Conservation (phyloP, 768 basidiomycete genomes). For the Auricularia sp. region DNA sequence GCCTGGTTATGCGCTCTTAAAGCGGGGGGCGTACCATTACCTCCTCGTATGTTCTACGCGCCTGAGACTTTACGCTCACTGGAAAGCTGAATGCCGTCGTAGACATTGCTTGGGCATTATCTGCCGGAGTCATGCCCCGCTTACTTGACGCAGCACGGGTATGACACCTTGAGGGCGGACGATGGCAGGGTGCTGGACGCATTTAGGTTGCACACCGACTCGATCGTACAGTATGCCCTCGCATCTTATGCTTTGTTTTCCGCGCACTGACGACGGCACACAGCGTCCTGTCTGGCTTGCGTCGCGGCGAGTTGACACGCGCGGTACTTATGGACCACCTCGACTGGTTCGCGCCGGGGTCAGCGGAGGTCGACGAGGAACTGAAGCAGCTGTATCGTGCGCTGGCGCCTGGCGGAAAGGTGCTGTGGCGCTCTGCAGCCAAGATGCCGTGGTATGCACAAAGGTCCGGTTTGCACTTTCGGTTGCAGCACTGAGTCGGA, state of each 20-base stretch:
- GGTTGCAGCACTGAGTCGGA: neutral
- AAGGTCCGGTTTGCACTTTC: constrained; percentile 19
- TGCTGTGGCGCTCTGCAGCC: constrained; percentile 58
- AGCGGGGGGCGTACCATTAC: constrained; percentile 57
- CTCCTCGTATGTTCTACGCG: constrained; percentile 27
- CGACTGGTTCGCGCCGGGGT: constrained; percentile 45
- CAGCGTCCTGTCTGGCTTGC: constrained; percentile 37
- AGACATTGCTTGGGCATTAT: constrained; percentile 39
- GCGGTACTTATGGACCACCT: constrained; percentile 66
- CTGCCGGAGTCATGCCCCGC: constrained; percentile 48
- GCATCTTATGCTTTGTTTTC: neutral
- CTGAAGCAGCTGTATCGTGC: constrained; percentile 45
- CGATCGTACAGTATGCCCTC: constrained; percentile 46
- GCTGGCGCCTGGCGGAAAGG: constrained; percentile 45
- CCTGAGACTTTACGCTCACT: neutral
- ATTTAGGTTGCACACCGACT: constrained; percentile 64
- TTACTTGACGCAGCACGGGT: constrained; percentile 55
- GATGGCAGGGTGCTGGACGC: constrained; percentile 35
- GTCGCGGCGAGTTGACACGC: constrained; percentile 42
- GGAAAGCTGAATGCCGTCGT: neutral
- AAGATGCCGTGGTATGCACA: constrained; percentile 57
- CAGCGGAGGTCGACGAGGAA: constrained; percentile 42
- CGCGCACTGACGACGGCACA: neutral
- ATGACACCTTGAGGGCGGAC: constrained; percentile 41
- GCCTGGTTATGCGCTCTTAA: constrained; percentile 33